Evolutionary conservation across 805 yeast genomes (phyloP).

Genomic region (Myxozyma mucilagina): DNA sequence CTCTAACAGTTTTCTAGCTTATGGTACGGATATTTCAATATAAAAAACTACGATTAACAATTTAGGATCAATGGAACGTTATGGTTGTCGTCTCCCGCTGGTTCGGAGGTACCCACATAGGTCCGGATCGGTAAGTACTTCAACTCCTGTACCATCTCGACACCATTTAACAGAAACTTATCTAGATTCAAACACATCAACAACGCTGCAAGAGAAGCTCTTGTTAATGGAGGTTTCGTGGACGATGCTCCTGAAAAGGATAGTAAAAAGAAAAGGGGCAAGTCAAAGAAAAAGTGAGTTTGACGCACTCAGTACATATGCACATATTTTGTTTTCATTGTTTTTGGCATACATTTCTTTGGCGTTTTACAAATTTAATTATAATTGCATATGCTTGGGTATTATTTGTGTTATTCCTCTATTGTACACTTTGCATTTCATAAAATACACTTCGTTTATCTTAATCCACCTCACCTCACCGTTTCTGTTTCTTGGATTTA

Average conservation of each 20-base stretch:
- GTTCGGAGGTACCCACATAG: slow-evolving; percentile 90
- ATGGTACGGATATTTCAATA: slow-evolving; percentile 41
- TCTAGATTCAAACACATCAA: slow-evolving; percentile 86
- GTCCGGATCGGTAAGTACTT: slow-evolving; percentile 61
- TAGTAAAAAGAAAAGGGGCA: slow-evolving; percentile 37
- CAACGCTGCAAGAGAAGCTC: slow-evolving; percentile 81
- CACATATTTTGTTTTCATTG: not conserved
- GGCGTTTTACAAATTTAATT: not conserved
- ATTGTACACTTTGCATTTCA: not conserved
- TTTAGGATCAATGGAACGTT: slow-evolving; percentile 72
- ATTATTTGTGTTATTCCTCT: not conserved
- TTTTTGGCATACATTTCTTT: not conserved
- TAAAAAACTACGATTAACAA: not conserved
- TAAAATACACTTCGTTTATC: not conserved
- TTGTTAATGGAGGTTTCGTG: slow-evolving; percentile 58
- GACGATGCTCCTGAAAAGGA: slow-evolving; percentile 34
- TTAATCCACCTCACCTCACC: not conserved
- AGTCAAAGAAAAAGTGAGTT: slow-evolving; percentile 6
- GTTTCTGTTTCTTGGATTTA: slow-evolving; percentile 10
- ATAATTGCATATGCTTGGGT: not conserved
- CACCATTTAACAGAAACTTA: not conserved
- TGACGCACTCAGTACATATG: not conserved
- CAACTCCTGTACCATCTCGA: not conserved
- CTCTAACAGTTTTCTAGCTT: slow-evolving; percentile 11
- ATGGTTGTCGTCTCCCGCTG: slow-evolving; percentile 86